Percentiles rank a stretch among this genome's conserved stretches.
Evolutionary conservation across 169 alveolate species (phyloP).

Genomic region (Cryptosporidium tyzzeri): DNA sequence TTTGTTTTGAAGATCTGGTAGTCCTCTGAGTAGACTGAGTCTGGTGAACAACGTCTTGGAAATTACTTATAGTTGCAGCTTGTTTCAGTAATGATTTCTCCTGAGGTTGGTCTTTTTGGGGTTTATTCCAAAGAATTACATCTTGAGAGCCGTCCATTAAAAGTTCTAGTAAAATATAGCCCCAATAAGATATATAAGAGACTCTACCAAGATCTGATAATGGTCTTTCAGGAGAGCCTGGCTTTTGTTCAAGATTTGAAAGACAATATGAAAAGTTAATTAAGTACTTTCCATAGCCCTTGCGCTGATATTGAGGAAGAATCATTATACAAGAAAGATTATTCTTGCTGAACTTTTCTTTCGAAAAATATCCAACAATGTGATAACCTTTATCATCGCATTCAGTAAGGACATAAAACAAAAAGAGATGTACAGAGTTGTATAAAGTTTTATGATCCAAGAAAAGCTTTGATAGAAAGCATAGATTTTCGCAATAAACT

Average conservation of each 20-base stretch:
- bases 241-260: constrained; percentile 91
- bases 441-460: constrained; percentile 96
- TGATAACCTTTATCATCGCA: constrained; percentile 90
- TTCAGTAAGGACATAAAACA: constrained; percentile 95
- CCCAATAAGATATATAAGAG: constrained; percentile 96
- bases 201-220: constrained; percentile 96
- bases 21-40: constrained; percentile 53
- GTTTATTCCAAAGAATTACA: constrained; percentile 46
- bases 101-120: constrained; percentile 1
- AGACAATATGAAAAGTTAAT: constrained; percentile 91
- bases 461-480: constrained; percentile 95
- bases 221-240: constrained; percentile 99
- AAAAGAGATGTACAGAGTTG: constrained; percentile 89
- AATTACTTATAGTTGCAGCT: constrained; percentile 28
- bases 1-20: constrained; percentile 67
- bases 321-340: constrained; percentile 87
- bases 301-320: constrained; percentile 87
- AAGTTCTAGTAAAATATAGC: constrained; percentile 86
- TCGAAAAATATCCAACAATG: constrained; percentile 89
- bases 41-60: constrained; percentile 37
- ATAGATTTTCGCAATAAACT: constrained; percentile 96
- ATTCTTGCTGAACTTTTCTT: constrained; percentile 84
- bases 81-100: constrained; percentile 17
- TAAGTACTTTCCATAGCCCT: constrained; percentile 92
- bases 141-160: constrained; percentile 58